phyloP scores from a whole-genome alignment of 805 yeast genomes.

The Candida mattraensis region DNA sequence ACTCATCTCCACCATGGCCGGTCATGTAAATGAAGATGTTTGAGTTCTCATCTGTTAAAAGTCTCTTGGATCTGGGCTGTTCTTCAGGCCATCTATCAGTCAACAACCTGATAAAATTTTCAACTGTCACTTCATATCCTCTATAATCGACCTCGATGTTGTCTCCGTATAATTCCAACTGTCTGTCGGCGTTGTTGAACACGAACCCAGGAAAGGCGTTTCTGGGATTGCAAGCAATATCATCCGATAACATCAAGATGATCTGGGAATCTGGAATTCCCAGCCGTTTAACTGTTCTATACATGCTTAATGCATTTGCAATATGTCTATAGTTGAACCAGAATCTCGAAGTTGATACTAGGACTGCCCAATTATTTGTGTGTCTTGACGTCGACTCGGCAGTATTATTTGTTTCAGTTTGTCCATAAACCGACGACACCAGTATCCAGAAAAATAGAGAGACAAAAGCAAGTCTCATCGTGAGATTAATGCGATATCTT shows the following conservation, averaged over 20 bases:
- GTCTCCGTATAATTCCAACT: slow-evolving; percentile 90
- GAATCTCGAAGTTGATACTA: slow-evolving; percentile 93
- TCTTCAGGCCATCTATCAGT: slow-evolving; percentile 96
- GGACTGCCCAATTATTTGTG: slow-evolving; percentile 77
- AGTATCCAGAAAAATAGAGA: no score
- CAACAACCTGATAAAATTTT: slow-evolving; percentile 85
- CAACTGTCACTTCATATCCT: slow-evolving; percentile 98
- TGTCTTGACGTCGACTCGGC: slow-evolving; percentile 56
- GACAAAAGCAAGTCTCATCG: no score
- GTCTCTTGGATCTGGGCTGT: slow-evolving; percentile 88
- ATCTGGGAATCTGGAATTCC: slow-evolving; percentile 99
- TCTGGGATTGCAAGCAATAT: slow-evolving; percentile 94
- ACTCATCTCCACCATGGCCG: slow-evolving; percentile 98
- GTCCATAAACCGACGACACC: no score
- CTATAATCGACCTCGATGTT: slow-evolving; percentile 94
- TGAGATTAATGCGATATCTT: no score
- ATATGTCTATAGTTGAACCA: slow-evolving; percentile 99
- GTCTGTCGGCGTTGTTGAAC: slow-evolving; percentile 90
- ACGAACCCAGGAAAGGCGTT: slow-evolving; percentile 96
- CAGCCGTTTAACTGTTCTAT: slow-evolving; percentile 90
- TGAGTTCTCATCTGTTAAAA: slow-evolving; percentile 89
- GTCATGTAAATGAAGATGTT: slow-evolving; percentile 94
- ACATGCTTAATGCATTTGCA: slow-evolving; percentile 93
- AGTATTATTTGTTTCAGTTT: no score
- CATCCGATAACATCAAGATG: slow-evolving; percentile 94